Conservation (phyloP, 1,284 basidiomycete genomes). For the Wallemia hederae region DNA sequence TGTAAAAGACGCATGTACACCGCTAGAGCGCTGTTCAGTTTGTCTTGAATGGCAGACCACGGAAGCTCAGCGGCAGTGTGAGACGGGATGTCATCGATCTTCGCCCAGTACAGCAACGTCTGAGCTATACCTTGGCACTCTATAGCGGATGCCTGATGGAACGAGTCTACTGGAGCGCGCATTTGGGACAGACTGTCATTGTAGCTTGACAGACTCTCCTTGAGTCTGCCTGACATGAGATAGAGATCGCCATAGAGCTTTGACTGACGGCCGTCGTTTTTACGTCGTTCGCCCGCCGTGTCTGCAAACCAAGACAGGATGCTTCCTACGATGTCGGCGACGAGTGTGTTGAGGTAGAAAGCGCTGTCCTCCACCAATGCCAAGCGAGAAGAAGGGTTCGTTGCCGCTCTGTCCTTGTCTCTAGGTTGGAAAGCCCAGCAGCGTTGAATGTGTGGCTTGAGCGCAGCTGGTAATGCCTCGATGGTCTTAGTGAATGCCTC, state of each 20-base stretch:
- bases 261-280: not conserved
- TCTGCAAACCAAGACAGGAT: not conserved
- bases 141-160: not conserved
- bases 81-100: not conserved
- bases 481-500: not conserved
- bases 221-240: not conserved
- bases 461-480: not conserved
- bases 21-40: not conserved
- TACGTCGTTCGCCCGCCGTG: not conserved
- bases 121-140: not conserved
- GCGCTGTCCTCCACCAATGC: not conserved
- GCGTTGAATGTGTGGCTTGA: not conserved
- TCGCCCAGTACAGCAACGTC: not conserved
- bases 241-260: conserved; percentile 1
- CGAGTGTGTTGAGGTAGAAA: not conserved
- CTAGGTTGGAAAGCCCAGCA: conserved; percentile 1
- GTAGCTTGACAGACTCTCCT: not conserved
- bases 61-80: not conserved
- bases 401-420: not conserved
- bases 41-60: not conserved
- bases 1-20: not conserved
- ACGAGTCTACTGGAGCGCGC: not conserved
- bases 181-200: not conserved
- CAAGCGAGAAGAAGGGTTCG: not conserved
- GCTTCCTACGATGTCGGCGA: not conserved